Evolutionary conservation across 352 stramenopile genomes (phyloP), one percentile per base, ranked within the genome.

Genomic region (Saprolegnia parasitica): DNA sequence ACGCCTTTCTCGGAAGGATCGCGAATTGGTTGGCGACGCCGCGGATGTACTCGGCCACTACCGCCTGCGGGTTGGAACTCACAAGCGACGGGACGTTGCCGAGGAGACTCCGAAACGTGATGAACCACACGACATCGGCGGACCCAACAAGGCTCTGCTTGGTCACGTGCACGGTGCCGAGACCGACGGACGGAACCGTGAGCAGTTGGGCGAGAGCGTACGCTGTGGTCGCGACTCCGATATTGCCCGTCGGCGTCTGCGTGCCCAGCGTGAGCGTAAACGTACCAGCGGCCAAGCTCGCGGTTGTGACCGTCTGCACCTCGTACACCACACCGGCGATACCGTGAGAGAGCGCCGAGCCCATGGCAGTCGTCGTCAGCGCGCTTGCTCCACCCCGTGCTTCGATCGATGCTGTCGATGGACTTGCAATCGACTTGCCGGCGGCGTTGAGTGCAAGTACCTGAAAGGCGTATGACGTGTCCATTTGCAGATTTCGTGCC

Each of bases 291-390:
- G 55, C 76, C 0, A 88, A 52, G 6, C 58, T 68, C 10, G 23
- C 79, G 0, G 89, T 90, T 23, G 73, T 81, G 16, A 99, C 77
- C 18, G 82, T 96, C 77, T 99, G 96, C 39, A 98, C 90, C 78
- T 99, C 96, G 63, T 96, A 96, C 24, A 99, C 92, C 37, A 96
- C 82, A 4, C 96, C 95, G 15, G 95, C 88, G 75, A 98, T 98
- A 20, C 96, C 96, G 57, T 88, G 83, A 0, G 67, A 61, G 23
- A 99, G 74, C 3, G 93, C 81, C 40, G 85, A 71, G 5, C 96
- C 96, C 9, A 84, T 90, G 0, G 95, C 95, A n/a, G 90, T 89
- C 9, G 95, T 98, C 72, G 89, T 81, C 4, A 71, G 74, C 24
- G 95, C 84, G 23, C 80, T 87, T 4, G 96, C 94, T 11, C 95